These are phyloP conservation scores for Rugonectria rugulosa DNA, from an alignment of 2,329 filamentous ascomycete genomes.

Conservation along the genomic window DNA sequence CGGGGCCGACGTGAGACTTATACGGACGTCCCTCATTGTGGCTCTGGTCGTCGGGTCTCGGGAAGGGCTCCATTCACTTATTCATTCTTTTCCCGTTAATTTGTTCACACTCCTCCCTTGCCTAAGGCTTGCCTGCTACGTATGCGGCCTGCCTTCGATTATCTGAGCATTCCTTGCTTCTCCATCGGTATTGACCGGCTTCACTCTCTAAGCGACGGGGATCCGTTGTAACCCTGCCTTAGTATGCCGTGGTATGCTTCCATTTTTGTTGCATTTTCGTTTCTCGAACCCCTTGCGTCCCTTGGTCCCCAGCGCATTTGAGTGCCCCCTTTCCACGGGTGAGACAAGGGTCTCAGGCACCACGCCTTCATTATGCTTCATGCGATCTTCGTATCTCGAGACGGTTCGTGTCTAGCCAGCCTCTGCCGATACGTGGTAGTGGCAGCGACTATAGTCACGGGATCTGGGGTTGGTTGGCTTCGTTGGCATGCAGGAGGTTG, in stretches of 20 bases:
- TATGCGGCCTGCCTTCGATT: slow-evolving; percentile 19
- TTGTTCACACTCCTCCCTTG: slow-evolving; percentile 20
- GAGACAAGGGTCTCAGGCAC: slow-evolving; percentile 26
- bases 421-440: slow-evolving; percentile 10
- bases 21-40: slow-evolving; percentile 6
- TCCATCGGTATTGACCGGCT: slow-evolving; percentile 34
- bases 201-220: slow-evolving; percentile 32
- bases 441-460: not conserved
- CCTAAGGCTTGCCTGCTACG: slow-evolving; percentile 8
- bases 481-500: slow-evolving; percentile 12
- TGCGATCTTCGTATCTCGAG: no score
- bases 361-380: slow-evolving; percentile 4
- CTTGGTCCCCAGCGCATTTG: slow-evolving; percentile 13
- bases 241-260: slow-evolving; percentile 38
- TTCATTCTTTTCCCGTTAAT: slow-evolving; percentile 12
- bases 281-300: slow-evolving; percentile 30
- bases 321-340: slow-evolving; percentile 24
- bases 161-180: slow-evolving; percentile 36
- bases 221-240: slow-evolving; percentile 33
- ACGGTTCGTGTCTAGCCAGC: slow-evolving; percentile 8
- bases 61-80: slow-evolving; percentile 12
- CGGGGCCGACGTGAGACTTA: slow-evolving; percentile 23
- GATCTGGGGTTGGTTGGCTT: slow-evolving; percentile 7
- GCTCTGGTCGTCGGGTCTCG: slow-evolving; percentile 4
- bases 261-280: slow-evolving; percentile 30